A percentile compares a stretch with the other conserved stretches of the same genome.
phyloP scores from a whole-genome alignment of 2,329 filamentous ascomycete species.

The Botryotinia narcissicola region DNA sequence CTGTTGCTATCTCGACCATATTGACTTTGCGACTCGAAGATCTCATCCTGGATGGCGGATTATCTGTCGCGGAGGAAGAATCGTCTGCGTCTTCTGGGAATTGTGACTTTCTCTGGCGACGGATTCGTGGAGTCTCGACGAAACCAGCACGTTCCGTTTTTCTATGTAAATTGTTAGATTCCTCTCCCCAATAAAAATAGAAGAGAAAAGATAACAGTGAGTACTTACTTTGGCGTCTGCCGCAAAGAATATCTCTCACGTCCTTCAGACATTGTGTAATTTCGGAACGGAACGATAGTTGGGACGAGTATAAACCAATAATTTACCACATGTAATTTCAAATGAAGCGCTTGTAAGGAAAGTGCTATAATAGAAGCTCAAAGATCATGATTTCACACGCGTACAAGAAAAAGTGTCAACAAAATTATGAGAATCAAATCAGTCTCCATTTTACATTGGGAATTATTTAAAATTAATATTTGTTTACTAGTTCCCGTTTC shows the following conservation, averaged over 20 bases:
- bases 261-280: slow-evolving; percentile 36
- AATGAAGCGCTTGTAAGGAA: neutral
- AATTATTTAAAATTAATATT: slow-evolving; percentile 10
- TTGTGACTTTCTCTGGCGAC: slow-evolving; percentile 41
- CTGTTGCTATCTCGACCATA: slow-evolving; percentile 29
- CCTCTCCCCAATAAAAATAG: neutral
- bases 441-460: neutral
- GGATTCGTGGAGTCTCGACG: slow-evolving; percentile 50
- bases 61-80: slow-evolving; percentile 39
- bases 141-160: slow-evolving; percentile 51
- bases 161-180: slow-evolving; percentile 39
- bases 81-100: slow-evolving; percentile 37
- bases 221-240: slow-evolving; percentile 38
- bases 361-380: slow-evolving; percentile 2
- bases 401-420: slow-evolving; percentile 2
- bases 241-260: slow-evolving; percentile 39
- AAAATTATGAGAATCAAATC: neutral
- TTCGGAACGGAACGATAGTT: slow-evolving; percentile 3
- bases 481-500: neutral
- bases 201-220: neutral
- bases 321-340: neutral
- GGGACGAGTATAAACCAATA: neutral
- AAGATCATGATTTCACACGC: slow-evolving; percentile 7
- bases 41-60: slow-evolving; percentile 26
- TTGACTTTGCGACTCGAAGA: slow-evolving; percentile 30